Percentiles rank a stretch among this genome's conserved stretches.
Evolutionary conservation across 768 basidiomycete species (phyloP).

Genomic region (Pleurotus cornucopiae): DNA sequence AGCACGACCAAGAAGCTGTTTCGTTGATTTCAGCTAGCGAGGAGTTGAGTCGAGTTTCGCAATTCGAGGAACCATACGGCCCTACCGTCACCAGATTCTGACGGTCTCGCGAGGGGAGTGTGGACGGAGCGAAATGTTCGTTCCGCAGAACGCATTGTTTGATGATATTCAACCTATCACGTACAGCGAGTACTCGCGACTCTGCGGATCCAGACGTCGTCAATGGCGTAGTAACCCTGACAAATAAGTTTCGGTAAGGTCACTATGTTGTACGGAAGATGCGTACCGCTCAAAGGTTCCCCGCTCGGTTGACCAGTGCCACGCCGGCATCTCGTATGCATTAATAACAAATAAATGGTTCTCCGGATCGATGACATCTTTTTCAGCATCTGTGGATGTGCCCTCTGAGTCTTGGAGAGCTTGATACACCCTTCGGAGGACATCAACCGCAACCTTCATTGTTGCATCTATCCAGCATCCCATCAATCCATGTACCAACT

Average conservation of each 20-base stretch:
- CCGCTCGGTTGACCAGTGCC: constrained; percentile 85
- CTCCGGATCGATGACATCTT: constrained; percentile 72
- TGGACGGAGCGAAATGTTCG: constrained; percentile 97
- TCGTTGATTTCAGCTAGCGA: constrained; percentile 83
- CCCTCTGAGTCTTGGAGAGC: constrained; percentile 64
- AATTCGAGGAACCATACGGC: not conserved
- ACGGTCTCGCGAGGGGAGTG: constrained; percentile 83
- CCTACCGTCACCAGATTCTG: constrained; percentile 84
- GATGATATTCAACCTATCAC: constrained; percentile 87
- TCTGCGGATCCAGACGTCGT: constrained; percentile 83
- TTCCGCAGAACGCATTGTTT: constrained; percentile 91
- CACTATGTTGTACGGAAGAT: not conserved
- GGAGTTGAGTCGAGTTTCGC: not conserved
- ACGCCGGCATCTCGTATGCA: constrained; percentile 93
- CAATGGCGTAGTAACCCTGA: constrained; percentile 49
- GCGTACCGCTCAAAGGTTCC: constrained; percentile 85
- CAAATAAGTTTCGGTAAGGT: constrained; percentile 7
- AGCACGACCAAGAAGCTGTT: constrained; percentile 88
- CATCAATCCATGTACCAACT: not conserved
- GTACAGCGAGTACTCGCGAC: constrained; percentile 71
- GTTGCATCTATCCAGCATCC: constrained; percentile 51
- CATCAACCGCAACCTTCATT: constrained; percentile 74
- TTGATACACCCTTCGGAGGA: constrained; percentile 72
- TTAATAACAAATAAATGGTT: constrained; percentile 80
- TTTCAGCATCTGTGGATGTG: constrained; percentile 34